Evolutionary conservation across 2,329 filamentous ascomycete species (phyloP).

Genomic region (Aspergillus pseudonomiae): DNA sequence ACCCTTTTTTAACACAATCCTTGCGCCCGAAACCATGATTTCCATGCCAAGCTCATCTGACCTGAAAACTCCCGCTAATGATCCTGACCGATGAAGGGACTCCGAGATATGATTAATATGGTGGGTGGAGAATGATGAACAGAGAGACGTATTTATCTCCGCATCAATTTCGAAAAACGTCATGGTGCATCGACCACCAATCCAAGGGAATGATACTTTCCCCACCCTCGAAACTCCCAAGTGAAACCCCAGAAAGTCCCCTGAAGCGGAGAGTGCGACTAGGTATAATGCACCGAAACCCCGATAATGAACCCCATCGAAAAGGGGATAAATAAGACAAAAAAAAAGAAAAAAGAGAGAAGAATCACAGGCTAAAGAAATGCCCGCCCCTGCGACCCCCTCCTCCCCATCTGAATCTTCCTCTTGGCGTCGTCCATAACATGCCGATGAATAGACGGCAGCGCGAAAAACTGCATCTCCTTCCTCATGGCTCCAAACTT

Average conservation of each 20-base stretch:
- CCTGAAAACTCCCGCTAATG: background rate
- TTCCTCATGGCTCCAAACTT: conserved; percentile 30
- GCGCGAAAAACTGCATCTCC: conserved; percentile 36
- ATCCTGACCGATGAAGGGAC: background rate
- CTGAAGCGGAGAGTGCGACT: background rate
- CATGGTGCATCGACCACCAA: conserved; percentile 17
- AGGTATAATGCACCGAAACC: background rate
- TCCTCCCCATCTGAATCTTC: conserved; percentile 9
- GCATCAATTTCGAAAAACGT: conserved; percentile 15
- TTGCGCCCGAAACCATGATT: conserved; percentile 1
- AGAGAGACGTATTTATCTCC: background rate
- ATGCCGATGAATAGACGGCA: conserved; percentile 29
- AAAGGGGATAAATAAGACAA: background rate
- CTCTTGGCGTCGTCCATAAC: conserved; percentile 27
- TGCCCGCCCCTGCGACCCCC: conserved; percentile 11
- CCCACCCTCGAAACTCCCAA: background rate
- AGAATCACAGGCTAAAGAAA: conserved; percentile 8
- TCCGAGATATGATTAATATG: background rate
- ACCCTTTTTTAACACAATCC: background rate
- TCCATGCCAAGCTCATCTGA: background rate
- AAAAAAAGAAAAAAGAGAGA: background rate
- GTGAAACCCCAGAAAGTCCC: background rate
- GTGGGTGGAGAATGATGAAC: background rate
- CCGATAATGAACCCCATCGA: background rate
- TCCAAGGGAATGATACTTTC: background rate